These are phyloP conservation scores for Violaceomyces palustris DNA, from an alignment of 1,284 basidiomycete genomes.

Conservation along the genomic window DNA sequence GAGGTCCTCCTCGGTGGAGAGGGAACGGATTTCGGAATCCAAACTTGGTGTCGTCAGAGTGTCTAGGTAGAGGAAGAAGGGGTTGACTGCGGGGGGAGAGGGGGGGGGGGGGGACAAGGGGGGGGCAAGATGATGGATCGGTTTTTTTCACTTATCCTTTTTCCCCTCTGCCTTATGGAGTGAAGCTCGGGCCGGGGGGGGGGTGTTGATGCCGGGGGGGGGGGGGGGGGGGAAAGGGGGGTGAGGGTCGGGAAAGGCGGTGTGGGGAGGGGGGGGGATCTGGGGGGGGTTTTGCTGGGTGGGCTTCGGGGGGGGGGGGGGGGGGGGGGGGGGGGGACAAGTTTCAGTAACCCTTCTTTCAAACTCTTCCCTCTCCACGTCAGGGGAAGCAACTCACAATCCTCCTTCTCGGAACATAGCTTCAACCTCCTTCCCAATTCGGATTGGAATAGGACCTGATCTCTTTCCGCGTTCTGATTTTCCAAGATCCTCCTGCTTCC, in stretches of 20 bases:
- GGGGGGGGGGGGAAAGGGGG: not conserved
- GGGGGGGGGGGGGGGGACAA: too few species aligned
- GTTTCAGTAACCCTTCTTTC: too few species aligned
- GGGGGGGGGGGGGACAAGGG: not conserved
- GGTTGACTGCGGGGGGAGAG: conserved; percentile 6
- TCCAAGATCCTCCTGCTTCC: too few species aligned
- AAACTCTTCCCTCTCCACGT: too few species aligned
- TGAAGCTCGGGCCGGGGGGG: not conserved
- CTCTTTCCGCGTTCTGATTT: not conserved
- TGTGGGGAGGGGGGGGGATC: conserved; percentile 3
- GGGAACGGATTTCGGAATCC: conserved; percentile 80
- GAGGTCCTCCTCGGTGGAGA: conserved; percentile 64
- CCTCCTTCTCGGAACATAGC: not conserved
- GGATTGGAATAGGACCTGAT: not conserved
- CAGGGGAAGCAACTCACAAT: not conserved
- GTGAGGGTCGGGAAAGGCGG: conserved; percentile 16
- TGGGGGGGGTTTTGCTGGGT: too few species aligned
- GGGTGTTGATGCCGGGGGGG: not conserved
- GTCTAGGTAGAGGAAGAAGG: conserved; percentile 80
- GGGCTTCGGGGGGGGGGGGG: too few species aligned
- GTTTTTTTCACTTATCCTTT: conserved; percentile 20
- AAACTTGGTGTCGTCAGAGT: conserved; percentile 81
- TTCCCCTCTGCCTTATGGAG: conserved; percentile 24
- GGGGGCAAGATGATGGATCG: not conserved
- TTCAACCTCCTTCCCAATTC: not conserved